phyloP scores from a whole-genome alignment of 441 rosid species.

The Populus trichocarpa region DNA sequence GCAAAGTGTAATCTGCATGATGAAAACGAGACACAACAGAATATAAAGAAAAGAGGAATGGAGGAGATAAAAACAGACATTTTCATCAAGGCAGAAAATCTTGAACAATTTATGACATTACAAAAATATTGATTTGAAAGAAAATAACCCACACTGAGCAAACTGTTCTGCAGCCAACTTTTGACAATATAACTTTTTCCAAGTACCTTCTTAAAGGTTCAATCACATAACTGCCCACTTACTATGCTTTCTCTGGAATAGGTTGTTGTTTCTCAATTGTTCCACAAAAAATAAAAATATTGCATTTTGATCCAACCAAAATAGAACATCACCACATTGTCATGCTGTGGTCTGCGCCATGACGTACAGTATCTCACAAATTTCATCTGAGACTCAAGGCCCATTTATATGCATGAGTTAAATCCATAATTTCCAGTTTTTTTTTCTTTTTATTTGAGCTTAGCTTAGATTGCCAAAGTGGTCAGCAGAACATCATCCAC shows the following conservation, averaged over 20 bases:
- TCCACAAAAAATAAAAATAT: neutral
- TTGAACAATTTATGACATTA: neutral
- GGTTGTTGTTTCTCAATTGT: neutral
- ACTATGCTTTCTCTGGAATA: neutral
- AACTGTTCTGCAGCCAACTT: neutral
- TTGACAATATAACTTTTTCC: neutral
- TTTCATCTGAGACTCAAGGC: neutral
- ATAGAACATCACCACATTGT: neutral
- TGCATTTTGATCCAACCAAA: neutral
- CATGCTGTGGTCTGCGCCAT: neutral
- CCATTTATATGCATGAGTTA: neutral
- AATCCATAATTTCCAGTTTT: neutral
- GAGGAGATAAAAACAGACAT: neutral
- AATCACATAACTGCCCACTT: neutral
- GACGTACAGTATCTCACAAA: neutral
- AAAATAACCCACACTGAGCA: neutral
- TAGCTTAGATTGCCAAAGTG: neutral
- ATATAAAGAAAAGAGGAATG: neutral
- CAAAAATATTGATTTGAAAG: neutral
- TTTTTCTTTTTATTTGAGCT: neutral
- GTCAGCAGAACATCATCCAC: neutral
- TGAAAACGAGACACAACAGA: neutral
- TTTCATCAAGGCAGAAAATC: neutral
- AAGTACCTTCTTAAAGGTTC: neutral
- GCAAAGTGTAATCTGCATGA: neutral